These are phyloP conservation scores for Salisapilia sapeloensis DNA, from an alignment of 352 stramenopile genomes.

Conservation along the genomic window DNA sequence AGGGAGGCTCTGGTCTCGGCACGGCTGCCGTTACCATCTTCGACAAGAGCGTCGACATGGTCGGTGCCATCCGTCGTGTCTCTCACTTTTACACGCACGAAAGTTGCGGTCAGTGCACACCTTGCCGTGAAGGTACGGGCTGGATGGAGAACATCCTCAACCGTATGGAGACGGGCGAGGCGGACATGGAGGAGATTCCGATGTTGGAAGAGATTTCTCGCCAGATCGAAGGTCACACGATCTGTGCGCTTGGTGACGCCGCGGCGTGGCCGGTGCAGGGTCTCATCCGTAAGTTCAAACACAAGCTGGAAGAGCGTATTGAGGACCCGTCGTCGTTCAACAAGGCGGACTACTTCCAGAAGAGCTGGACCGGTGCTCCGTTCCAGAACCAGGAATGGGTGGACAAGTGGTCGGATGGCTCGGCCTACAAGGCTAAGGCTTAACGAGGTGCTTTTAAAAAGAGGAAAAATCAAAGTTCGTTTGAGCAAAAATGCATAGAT, in stretches of 20 bases:
- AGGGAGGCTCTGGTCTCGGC: constrained; percentile 89
- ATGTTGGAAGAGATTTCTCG: constrained; percentile 99
- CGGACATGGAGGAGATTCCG: constrained; percentile 95
- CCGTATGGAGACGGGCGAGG: constrained; percentile 96
- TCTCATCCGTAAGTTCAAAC: constrained; percentile 96
- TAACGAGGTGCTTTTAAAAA: too few species aligned
- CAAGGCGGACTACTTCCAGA: constrained; percentile 88
- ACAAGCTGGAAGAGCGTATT: constrained; percentile 97
- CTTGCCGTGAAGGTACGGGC: constrained; percentile 94
- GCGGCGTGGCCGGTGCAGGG: constrained; percentile 99
- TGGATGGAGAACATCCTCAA: constrained; percentile 97
- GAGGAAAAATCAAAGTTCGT: too few species aligned
- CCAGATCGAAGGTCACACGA: constrained; percentile 99
- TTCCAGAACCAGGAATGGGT: constrained; percentile 95
- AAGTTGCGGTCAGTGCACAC: constrained; percentile 98
- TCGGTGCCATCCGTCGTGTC: constrained; percentile 94
- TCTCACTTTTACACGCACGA: constrained; percentile 99
- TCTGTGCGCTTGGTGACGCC: constrained; percentile 97
- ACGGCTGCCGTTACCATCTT: constrained; percentile 99
- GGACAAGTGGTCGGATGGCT: constrained; percentile 84
- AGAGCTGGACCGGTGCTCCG: constrained; percentile 88
- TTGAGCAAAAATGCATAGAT: constrained; percentile 4
- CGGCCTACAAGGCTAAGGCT: constrained; percentile 73
- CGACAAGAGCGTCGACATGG: constrained; percentile 99
- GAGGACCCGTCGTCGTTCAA: constrained; percentile 92